Evolutionary conservation across 805 yeast genomes (phyloP).

Genomic region (Yarrowia sp.): DNA sequence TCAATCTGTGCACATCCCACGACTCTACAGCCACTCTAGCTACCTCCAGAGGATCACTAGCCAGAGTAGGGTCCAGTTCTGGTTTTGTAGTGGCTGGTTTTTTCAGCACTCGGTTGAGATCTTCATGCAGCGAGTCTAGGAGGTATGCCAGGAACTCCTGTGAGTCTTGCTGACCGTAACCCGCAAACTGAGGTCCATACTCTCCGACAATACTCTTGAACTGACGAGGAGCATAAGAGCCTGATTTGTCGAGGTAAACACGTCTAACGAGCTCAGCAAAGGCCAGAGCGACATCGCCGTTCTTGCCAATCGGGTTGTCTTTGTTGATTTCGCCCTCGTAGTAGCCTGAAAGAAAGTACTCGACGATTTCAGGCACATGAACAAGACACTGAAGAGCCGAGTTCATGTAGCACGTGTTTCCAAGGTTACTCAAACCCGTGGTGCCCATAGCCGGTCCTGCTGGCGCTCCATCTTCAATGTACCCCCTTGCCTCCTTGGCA

Average conservation of each 20-base stretch:
- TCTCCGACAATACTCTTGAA: slow-evolving; percentile 79
- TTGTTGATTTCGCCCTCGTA: slow-evolving; percentile 66
- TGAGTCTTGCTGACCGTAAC: slow-evolving; percentile 86
- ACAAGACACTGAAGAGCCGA: slow-evolving; percentile 82
- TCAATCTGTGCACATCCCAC: slow-evolving; percentile 73
- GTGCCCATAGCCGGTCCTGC: slow-evolving; percentile 44
- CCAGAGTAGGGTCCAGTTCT: slow-evolving; percentile 52
- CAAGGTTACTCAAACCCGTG: slow-evolving; percentile 67
- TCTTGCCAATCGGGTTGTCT: slow-evolving; percentile 80
- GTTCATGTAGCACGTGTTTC: slow-evolving; percentile 93
- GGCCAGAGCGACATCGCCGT: slow-evolving; percentile 74
- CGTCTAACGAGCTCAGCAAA: slow-evolving; percentile 68
- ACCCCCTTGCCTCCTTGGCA: not conserved
- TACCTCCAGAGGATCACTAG: slow-evolving; percentile 40
- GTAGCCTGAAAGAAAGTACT: slow-evolving; percentile 65
- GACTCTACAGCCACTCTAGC: slow-evolving; percentile 65
- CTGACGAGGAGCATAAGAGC: slow-evolving; percentile 59
- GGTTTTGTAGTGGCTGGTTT: slow-evolving; percentile 92
- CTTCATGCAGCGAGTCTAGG: slow-evolving; percentile 88
- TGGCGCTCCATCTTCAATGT: not conserved
- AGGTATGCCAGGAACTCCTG: slow-evolving; percentile 89
- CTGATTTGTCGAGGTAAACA: slow-evolving; percentile 46
- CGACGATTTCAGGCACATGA: slow-evolving; percentile 79
- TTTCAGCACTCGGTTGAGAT: slow-evolving; percentile 72
- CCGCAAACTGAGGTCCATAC: slow-evolving; percentile 73